Base-by-base conservation (phyloP, 805 yeast genomes). In the Metschnikowia rubicola region DNA sequence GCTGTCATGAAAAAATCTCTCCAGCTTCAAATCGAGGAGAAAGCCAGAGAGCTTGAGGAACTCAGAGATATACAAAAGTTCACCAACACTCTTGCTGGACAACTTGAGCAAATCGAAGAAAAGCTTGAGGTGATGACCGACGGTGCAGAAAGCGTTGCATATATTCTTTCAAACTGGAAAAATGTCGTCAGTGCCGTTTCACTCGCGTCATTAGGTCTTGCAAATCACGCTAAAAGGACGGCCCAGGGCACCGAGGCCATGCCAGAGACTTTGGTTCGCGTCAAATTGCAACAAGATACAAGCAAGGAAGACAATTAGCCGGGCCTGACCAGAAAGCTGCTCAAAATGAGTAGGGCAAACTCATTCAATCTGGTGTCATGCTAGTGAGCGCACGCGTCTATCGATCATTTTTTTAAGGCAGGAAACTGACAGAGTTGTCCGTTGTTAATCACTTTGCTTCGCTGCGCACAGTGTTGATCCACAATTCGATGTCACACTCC, bases 201-300 rank as follows among this genome's bases (percentile, higher is more conserved):
- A 10, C 64, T 85, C 54, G 89, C 89, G 30, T 71, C 80, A 26
- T 57, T 75, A 57, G 74, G 81, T n/a, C 58, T 79, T 48, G 53
- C 72, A 48, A 73, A 70, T 37, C 73, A 79, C 46, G 56, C 69
- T 1, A 68, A 70, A 13, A 64, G 63, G 37, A 81, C 75, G 47
- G 72, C 71, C 46, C 75, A 75, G 36, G 57, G 53, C 13, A 61
- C 56, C 11, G 64, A 68, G 3, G 84, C 87, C 2, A 63, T 80
- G 38, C 88, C 91, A 1, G 91, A 84, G 56, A 71, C 86, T 0
- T 64, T 85, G 52, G 84, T 85, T 3, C 68, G 91, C 41, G 72
- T 85, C 30, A 71, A 75, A 39, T 60, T 81, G 12, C 73, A 21
- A 3, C 26, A 13, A 13, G 28, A 12, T 28, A 12, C 15, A 7